These are phyloP conservation scores for Jamesozyma gamospora DNA, from an alignment of 805 yeast genomes.

Conservation along the genomic window DNA sequence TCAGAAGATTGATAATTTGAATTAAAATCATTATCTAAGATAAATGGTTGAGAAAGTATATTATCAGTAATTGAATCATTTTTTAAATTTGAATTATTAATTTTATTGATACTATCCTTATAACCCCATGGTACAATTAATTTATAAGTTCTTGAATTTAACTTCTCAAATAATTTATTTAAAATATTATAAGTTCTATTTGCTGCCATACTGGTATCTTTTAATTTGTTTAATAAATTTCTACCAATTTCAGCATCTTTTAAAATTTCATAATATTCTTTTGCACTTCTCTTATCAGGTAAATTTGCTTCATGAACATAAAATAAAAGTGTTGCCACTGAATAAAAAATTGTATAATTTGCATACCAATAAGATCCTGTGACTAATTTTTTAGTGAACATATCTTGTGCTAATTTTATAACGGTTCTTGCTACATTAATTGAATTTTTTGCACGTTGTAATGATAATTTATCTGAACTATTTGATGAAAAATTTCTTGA, in stretches of 20 bases:
- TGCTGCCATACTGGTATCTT: conserved; percentile 69
- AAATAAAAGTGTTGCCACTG: conserved; percentile 79
- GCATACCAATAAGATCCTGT: conserved; percentile 92
- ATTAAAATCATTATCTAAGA: background rate
- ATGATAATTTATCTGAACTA: conserved; percentile 32
- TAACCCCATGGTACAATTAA: conserved; percentile 19
- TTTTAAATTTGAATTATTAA: background rate
- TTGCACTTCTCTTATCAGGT: conserved; percentile 34
- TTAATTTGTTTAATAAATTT: conserved; percentile 57
- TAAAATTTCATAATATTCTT: conserved; percentile 47
- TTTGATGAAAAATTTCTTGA: conserved; percentile 41
- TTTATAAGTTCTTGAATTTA: conserved; percentile 61
- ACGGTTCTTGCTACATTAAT: conserved; percentile 76
- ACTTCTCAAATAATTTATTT: conserved; percentile 69
- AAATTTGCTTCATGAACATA: conserved; percentile 53
- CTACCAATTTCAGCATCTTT: conserved; percentile 77
- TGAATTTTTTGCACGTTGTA: conserved; percentile 73
- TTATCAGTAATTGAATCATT: too few relatives aligned
- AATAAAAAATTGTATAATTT: conserved; percentile 85
- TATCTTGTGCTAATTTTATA: conserved; percentile 67
- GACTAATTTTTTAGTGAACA: conserved; percentile 60
- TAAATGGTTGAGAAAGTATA: background rate
- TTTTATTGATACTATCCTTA: background rate
- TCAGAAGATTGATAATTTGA: background rate
- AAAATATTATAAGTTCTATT: conserved; percentile 69